Base-by-base conservation (phyloP, 176 grass and related monocot species). In the Eleusine coracana region DNA sequence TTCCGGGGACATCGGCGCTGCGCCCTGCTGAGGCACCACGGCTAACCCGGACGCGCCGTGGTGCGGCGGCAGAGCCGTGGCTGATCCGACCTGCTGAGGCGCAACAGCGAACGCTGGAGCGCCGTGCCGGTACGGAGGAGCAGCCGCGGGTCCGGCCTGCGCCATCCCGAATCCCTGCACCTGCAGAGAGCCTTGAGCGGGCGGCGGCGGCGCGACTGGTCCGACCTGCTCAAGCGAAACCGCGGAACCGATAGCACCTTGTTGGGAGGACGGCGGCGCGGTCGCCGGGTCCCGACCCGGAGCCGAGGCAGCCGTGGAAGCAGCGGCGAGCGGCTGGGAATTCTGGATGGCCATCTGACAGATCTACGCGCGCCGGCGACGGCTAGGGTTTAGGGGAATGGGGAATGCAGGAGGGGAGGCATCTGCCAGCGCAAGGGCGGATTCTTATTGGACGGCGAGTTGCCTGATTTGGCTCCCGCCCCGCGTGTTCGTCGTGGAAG, bases 311-410 rank as follows among this genome's bases (percentile, higher is more conserved):
- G 40, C 7, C 38, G 23, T 5, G 0, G 27, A 16, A 6, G 25
- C 23, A 8, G 14, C 40, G 41, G 76, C 23, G 41, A 23, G 11
- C 23, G 16, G 1, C 38, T 12, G 54, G 12, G 48, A 69, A 18
- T 28, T 39, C 2, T 9, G 40, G 41, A 34, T 1, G 68, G 56
- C 56, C 75, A 79, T 73, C 50, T 17, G 65, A 16, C 14, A 74
- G 38, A 61, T 78, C 66, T 62, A 17, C 56, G 3, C 56, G 3
- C 75, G 68, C 54, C 75, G 69, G 84, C 15, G 59, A 13, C n/a
- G 68, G 69, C 59, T 80, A 86, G 84, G 83, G 83, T 79, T 79
- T 72, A 25, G 75, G n/a, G 12, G 58, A 7, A 15, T 16, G 27
- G 56, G 46, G 34, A 66, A 72, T 73, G 84, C 69, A 1, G 59